These are phyloP conservation scores for Blastomyces percursus DNA, from an alignment of 2,329 filamentous ascomycete species.

Conservation along the genomic window DNA sequence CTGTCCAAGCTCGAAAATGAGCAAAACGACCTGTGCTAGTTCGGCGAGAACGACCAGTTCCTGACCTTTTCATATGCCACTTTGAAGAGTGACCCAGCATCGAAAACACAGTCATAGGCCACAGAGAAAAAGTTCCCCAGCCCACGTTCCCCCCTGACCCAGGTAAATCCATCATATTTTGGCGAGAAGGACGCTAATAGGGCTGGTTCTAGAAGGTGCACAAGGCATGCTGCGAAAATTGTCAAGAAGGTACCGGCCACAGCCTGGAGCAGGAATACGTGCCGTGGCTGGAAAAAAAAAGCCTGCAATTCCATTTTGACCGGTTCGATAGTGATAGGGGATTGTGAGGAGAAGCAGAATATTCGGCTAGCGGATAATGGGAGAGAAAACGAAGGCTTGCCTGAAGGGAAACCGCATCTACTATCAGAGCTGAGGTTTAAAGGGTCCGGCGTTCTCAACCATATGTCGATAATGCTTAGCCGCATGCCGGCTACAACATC, in stretches of 20 bases:
- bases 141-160: neutral
- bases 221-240: neutral
- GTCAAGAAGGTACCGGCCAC: neutral
- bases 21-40: neutral
- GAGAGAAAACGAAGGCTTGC: neutral
- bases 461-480: neutral
- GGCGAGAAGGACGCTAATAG: neutral
- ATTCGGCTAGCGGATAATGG: neutral
- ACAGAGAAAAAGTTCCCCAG: neutral
- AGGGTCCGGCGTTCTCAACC: neutral
- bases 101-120: conserved; percentile 1
- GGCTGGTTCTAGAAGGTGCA: neutral
- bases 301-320: neutral
- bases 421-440: neutral
- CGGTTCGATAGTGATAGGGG: neutral
- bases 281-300: neutral
- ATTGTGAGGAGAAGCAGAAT: neutral
- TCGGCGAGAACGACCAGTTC: neutral
- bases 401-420: neutral
- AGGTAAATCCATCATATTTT: neutral
- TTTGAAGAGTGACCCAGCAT: neutral
- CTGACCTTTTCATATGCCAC: conserved; percentile 1
- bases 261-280: neutral
- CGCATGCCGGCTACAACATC: neutral
- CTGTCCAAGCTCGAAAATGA: neutral